Evolutionary conservation across 2,329 filamentous ascomycete species (phyloP), one percentile per base, ranked within the genome.

Genomic region (Pezicula radicicola): DNA sequence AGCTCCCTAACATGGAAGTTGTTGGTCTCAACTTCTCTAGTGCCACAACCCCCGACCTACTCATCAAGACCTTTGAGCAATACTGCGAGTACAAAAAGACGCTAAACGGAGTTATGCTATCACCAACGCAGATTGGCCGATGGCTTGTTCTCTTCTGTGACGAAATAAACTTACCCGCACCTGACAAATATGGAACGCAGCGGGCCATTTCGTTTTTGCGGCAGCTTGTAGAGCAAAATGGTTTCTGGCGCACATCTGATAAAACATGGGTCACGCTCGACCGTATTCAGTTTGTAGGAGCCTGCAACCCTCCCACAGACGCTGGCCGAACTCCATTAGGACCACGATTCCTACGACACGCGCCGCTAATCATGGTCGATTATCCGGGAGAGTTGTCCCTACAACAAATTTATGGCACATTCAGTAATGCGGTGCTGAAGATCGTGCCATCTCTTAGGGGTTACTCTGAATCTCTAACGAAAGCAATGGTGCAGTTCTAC

Each of bases 21-120:
- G 95, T 99, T 30, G 94, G 94, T 46, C 89, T 99, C 68, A 99
- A 99, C 73, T 99, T 99, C 71, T 99, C 95, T 4, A 99, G 94
- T 63, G 95, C 94, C 1, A 99, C 95, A 0, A 99, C 94, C 0
- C 95, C 94, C 1, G 95, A 99, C 70, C 83, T 99, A 27, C 82
- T 99, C 56, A 92, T 99, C 76, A 99, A 99, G 79, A 99, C 95
- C 0, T 96, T 99, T 61, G 94, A 99, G 73, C 95, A 99, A 69
- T 97, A 99, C 71, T 99, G 94, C 72, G 94, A 99, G 72, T 99
- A 99, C 75, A 95, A 93, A 77, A 99, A 99, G 81, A 97, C 94
- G 0, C 76, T 97, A 45, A 97, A 94, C 66, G 94, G 94, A 40
- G 91, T 97, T 18, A 88, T 97, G 64, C 87, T 99, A 59, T 96